Conservation (phyloP, 2,329 filamentous ascomycete genomes). For the Beauveria bassiana region DNA sequence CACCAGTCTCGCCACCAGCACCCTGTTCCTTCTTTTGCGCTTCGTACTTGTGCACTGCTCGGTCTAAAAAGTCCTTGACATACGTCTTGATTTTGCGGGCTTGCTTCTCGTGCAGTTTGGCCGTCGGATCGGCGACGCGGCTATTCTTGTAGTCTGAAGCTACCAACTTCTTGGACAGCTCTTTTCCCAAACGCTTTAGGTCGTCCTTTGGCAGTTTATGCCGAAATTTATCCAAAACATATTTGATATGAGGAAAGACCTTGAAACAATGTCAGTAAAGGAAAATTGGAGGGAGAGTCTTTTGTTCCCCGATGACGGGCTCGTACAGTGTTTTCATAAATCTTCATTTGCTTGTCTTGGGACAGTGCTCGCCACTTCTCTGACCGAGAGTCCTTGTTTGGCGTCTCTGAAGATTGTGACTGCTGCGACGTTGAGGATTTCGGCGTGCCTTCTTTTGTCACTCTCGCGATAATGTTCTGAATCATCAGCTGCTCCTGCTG, state of each 20-base stretch:
- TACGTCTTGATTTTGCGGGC: slow-evolving; percentile 75
- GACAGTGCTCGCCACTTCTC: slow-evolving; percentile 65
- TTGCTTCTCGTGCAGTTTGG: slow-evolving; percentile 64
- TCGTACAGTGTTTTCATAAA: slow-evolving; percentile 87
- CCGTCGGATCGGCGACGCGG: slow-evolving; percentile 73
- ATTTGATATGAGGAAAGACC: slow-evolving; percentile 79
- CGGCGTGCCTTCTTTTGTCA: slow-evolving; percentile 59
- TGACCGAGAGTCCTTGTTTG: slow-evolving; percentile 50
- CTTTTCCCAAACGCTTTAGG: slow-evolving; percentile 53
- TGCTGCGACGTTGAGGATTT: slow-evolving; percentile 32
- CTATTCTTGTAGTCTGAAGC: slow-evolving; percentile 86
- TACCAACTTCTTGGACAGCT: slow-evolving; percentile 80
- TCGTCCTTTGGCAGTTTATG: slow-evolving; percentile 79
- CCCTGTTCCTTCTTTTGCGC: slow-evolving; percentile 57
- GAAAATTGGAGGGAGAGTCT: neutral
- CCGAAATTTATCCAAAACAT: slow-evolving; percentile 79
- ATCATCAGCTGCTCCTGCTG: slow-evolving; percentile 62
- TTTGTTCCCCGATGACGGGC: slow-evolving; percentile 12
- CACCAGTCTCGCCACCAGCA: slow-evolving; percentile 38
- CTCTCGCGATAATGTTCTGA: slow-evolving; percentile 77
- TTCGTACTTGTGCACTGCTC: slow-evolving; percentile 68
- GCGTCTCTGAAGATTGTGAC: slow-evolving; percentile 48
- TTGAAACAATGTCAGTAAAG: slow-evolving; percentile 26
- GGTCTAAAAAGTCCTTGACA: slow-evolving; percentile 80
- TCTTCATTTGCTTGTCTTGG: slow-evolving; percentile 84